Evolutionary conservation across 106 monocot species (phyloP).

Genomic region (Apostasia shenzhenica): DNA sequence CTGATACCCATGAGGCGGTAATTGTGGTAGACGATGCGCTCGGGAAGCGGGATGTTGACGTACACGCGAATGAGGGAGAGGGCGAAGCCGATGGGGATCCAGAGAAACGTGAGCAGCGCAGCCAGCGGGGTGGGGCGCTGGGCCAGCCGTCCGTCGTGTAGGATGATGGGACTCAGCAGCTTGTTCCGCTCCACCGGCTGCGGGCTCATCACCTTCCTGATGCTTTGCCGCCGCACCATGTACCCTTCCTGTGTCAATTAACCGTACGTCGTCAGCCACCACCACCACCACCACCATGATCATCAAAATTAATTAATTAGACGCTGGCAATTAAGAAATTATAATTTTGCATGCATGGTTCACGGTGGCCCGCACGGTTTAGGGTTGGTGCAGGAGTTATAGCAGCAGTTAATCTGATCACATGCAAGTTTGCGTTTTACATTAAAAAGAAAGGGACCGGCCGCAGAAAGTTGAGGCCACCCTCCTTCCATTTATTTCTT

Average conservation of each 20-base stretch:
- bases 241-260: slow-evolving; percentile 20
- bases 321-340: no score
- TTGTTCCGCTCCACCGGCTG: neutral
- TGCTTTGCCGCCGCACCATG: slow-evolving; percentile 2
- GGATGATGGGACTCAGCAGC: slow-evolving; percentile 36
- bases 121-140: slow-evolving; percentile 41
- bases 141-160: slow-evolving; percentile 76
- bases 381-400: no score
- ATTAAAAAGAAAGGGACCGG: no score
- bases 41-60: slow-evolving; percentile 41
- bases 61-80: slow-evolving; percentile 38
- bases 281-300: no score
- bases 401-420: no score
- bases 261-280: neutral
- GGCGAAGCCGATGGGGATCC: slow-evolving; percentile 52
- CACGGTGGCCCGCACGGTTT: no score
- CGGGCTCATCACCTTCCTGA: neutral
- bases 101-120: slow-evolving; percentile 46
- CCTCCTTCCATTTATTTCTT: no score
- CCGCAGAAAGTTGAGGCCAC: no score
- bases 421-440: no score
- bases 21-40: slow-evolving; percentile 30
- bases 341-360: no score
- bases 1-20: slow-evolving; percentile 30
- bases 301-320: no score